Base-by-base conservation (phyloP, 345 rosid genomes). In the Citrus maxima region DNA sequence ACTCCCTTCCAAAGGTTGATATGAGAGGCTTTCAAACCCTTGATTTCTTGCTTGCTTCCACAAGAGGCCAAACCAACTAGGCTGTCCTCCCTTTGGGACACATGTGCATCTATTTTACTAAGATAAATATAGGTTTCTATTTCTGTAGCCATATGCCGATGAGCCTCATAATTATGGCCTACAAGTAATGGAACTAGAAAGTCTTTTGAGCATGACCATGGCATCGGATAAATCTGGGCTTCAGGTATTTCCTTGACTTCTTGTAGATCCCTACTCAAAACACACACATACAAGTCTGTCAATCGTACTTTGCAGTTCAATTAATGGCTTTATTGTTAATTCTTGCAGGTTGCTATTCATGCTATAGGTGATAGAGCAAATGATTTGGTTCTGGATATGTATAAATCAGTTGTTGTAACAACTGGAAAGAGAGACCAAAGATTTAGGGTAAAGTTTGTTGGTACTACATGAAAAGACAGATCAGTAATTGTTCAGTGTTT, bases 341-440 rank as follows among this genome's bases (percentile, higher is more conserved):
- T 76, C 76, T 83, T 70, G 66, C 87, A 95, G 98, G 97, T 93
- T 78, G 91, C 98, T 59, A 85, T 95, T 81, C 99, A 95, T 88
- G 97, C 99, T 77, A 92, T 92, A 75, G 99, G 99, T 46, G 98
- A 93, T 84, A 93, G 73, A 85, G 98, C 98, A 68, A 95, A 90
- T 81, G 95, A 92, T 85, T 72, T 90, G 85, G 75, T 92, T 67
- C 89, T 93, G 66, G 93, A 92, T 77, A 84, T 91, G 80, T 91
- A 91, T 51, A 82, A 90, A 78, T 86, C 90, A 0, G 89, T 89
- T 42, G 87, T 82, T 72, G 87, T 86, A 55, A 81, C 84, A 55
- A 91, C 88, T 81, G 99, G 98, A 85, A 84, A 77, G 79, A 83
- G 95, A 22, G 96, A 93, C 84, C 84, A 95, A 80, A 92, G 97